A percentile compares a stretch with the other conserved stretches of the same genome.
phyloP scores from a whole-genome alignment of 2,329 filamentous ascomycete species.

The Dactylellina cionopaga region DNA sequence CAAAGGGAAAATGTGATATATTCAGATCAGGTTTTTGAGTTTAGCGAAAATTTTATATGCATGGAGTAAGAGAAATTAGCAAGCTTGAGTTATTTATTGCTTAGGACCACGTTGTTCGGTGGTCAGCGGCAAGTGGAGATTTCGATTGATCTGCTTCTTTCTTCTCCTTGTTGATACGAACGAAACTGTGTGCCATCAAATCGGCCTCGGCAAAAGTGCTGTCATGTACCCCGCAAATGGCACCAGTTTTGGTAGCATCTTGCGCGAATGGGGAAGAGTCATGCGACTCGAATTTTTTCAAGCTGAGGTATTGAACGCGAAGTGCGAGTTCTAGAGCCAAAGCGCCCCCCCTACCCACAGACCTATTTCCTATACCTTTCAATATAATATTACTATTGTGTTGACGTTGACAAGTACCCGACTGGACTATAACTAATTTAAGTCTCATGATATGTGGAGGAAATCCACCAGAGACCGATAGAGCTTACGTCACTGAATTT shows the following conservation, averaged over 20 bases:
- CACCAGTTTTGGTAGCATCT: constrained; percentile 34
- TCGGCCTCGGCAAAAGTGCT: constrained; percentile 47
- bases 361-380: too few relatives aligned
- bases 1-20: constrained; percentile 47
- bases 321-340: too few relatives aligned
- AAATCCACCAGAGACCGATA: too few relatives aligned
- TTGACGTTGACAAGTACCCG: too few relatives aligned
- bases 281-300: constrained; percentile 26
- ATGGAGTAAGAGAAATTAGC: constrained; percentile 51
- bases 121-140: constrained; percentile 52
- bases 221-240: constrained; percentile 53
- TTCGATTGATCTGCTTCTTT: constrained; percentile 18
- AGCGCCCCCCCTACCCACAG: too few relatives aligned
- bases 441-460: too few relatives aligned
- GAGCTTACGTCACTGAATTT: too few relatives aligned
- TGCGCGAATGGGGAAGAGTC: constrained; percentile 29
- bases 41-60: constrained; percentile 12
- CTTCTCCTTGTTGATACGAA: not conserved
- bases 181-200: constrained; percentile 20
- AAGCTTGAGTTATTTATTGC: constrained; percentile 48
- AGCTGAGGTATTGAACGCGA: too few relatives aligned
- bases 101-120: constrained; percentile 43
- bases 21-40: not conserved
- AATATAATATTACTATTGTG: too few relatives aligned
- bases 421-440: too few relatives aligned